Conservation (phyloP, 495 filamentous ascomycete species). For the Pyronema domesticum region DNA sequence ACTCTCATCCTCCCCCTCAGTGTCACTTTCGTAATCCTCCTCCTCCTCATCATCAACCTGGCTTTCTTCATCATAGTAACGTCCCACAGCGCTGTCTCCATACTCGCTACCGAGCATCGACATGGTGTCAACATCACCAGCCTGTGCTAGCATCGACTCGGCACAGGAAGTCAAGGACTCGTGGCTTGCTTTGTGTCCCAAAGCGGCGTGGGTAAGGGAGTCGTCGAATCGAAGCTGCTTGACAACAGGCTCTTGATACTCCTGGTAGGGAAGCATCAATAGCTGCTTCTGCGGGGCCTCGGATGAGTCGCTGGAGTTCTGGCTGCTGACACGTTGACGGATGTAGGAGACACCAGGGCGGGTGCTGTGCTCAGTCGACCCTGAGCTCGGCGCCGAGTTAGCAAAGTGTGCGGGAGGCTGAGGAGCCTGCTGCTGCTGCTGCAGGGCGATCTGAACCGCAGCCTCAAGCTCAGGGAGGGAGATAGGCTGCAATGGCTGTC, state of each 20-base stretch:
- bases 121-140: constrained; percentile 7
- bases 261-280: constrained; percentile 3
- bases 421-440: constrained; percentile 2
- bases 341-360: constrained; percentile 22
- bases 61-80: constrained; percentile 2
- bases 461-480: no score
- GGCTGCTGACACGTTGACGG: constrained; percentile 8
- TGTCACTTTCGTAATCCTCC: constrained; percentile 8
- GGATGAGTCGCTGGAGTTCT: constrained; percentile 1
- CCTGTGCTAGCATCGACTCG: constrained; percentile 22
- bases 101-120: not conserved
- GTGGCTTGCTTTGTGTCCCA: constrained; percentile 13
- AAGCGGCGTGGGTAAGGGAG: constrained; percentile 4
- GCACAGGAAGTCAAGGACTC: constrained; percentile 9
- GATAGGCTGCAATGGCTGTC: constrained; percentile 3
- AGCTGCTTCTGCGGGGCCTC: constrained; percentile 10
- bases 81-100: not conserved
- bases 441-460: not conserved
- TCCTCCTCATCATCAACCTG: constrained; percentile 7
- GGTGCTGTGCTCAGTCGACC: constrained; percentile 17
- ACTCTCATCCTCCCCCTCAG: constrained; percentile 2
- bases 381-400: not conserved
- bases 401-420: constrained; percentile 8
- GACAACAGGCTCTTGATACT: constrained; percentile 12
- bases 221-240: constrained; percentile 23